Evolutionary conservation across 2,329 filamentous ascomycete genomes (phyloP), one percentile per base, ranked within the genome.

Genomic region (Fusarium cyanostomum): DNA sequence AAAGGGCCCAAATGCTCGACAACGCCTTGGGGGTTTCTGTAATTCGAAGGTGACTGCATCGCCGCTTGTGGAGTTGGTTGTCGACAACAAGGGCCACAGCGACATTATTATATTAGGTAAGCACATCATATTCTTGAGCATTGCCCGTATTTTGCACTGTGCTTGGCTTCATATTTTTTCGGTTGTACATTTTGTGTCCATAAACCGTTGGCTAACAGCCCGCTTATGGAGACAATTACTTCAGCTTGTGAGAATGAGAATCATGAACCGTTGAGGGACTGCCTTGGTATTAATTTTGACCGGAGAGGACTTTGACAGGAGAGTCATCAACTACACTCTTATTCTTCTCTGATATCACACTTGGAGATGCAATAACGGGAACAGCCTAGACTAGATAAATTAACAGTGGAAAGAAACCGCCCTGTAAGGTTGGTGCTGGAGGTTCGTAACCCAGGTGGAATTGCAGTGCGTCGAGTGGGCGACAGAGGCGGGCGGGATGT

Each of bases 51-150:
- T 70, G 68, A 66, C 69, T 75, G 71, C 70, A 73, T 74, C 64
- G 56, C 62, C 58, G 43, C 60, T 69, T 69, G 71, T 70, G 73
- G 62, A 71, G 71, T 48, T 61, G 53, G 69, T 70, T 72, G 70
- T 68, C 67, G 63, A 48, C 42, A 66, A 44, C 44, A 52, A 66
- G 70, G 67, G 70, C 70, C 59, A 44, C 52, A 54, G 49, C 21
- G 58, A 30, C 49, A 34, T 51, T 43, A 24, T 38, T 42, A 37
- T 33, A 57, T 66, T 65, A 66, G 56, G 53, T 50, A 62, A 60
- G 52, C 51, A 51, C 8, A n/a, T 38, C 37, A 31, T 21, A 42
- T 16, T 49, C 49, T 49, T 37, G 42, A 8, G 28, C n/a, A 39
- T 13, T 45, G 28, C 39, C 28, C 38, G 21, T 21, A 6, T 4